Base-by-base conservation (phyloP, 495 filamentous ascomycete species). In the Aspergillus ellipticus region DNA sequence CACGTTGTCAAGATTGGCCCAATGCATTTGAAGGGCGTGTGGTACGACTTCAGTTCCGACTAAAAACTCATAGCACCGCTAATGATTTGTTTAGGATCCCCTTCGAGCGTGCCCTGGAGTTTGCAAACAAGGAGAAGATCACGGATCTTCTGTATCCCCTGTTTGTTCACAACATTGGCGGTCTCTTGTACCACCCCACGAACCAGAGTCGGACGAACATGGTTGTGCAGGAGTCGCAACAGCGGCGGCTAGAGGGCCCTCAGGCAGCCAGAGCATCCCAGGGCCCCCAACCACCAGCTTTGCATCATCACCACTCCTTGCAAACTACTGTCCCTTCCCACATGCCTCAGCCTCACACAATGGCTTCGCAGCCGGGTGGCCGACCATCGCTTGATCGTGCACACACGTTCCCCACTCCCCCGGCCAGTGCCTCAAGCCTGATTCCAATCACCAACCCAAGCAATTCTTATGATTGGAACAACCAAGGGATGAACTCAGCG, bases 91-190 rank as follows among this genome's bases (percentile, higher is more conserved):
- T 21, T 61, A 97, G 93, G 93, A 98, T 98, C 66, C 94, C 94
- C 8, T 98, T 95, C 61, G 95, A 97, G 55, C 84, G 95, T 51
- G 94, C 94, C 2, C 75, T 98, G 41, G 94, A 98, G 60, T 98
- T 98, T 66, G 95, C 94, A 37, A 98, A 98, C 76, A 97, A 96
- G 79, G 94, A 98, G 72, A 97, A 97, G 74, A 98, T 98, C 60
- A 97, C 95, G 0, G 93, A 98, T 70, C 73, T 89, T 11, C 70
- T 98, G 54, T 98, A 98, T 74, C 94, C 94, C 22, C 78, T 98
- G 17, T 98, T 98, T 67, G 94, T 98, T 26, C 92, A 97, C 69
- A 96, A 97, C 73, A 97, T 98, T 64, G 90, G 94, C 42, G 87
- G 89, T 37, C 80, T 97, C 51, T 79, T 98, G 56, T 97, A 97